Evolutionary conservation across 106 monocot genomes (phyloP).

Genomic region (Dendrobium nobile): DNA sequence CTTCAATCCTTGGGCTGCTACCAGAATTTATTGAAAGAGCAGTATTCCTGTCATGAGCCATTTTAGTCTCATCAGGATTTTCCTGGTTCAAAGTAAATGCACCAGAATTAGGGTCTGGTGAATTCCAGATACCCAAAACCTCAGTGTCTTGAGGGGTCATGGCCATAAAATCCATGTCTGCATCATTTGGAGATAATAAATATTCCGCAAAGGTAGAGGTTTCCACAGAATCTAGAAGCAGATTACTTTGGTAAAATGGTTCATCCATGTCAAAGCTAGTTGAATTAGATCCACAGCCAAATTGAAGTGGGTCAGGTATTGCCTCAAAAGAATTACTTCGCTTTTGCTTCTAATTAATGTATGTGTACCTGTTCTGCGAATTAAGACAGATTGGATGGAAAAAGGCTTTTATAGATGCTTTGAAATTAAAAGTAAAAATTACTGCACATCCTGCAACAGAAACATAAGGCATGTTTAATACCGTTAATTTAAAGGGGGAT

Average conservation of each 20-base stretch:
- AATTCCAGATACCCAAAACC: constrained; percentile 25
- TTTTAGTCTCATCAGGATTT: constrained; percentile 22
- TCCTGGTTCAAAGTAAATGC: constrained; percentile 13
- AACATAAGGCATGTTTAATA: neutral
- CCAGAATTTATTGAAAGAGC: constrained; percentile 4
- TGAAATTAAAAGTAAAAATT: neutral
- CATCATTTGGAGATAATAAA: constrained; percentile 5
- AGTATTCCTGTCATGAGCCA: constrained; percentile 21
- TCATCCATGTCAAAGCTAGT: constrained; percentile 25
- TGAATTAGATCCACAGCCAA: constrained; percentile 24
- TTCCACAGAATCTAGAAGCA: constrained; percentile 8
- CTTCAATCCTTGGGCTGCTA: constrained; percentile 18
- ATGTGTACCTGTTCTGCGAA: neutral
- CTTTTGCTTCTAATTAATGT: constrained; percentile 19
- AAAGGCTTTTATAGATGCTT: neutral
- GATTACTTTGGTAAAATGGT: constrained; percentile 22
- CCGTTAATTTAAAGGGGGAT: neutral
- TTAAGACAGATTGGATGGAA: neutral
- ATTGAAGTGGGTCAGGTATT: constrained; percentile 24
- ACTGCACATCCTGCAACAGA: neutral
- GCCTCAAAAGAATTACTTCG: constrained; percentile 18
- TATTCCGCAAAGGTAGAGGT: no score
- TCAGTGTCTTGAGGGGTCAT: constrained; percentile 10
- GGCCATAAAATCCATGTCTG: constrained; percentile 15
- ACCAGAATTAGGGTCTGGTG: constrained; percentile 22